Percentiles rank a stretch among this genome's conserved stretches.
phyloP scores from a whole-genome alignment of 805 yeast genomes.

The Candida mattraensis region DNA sequence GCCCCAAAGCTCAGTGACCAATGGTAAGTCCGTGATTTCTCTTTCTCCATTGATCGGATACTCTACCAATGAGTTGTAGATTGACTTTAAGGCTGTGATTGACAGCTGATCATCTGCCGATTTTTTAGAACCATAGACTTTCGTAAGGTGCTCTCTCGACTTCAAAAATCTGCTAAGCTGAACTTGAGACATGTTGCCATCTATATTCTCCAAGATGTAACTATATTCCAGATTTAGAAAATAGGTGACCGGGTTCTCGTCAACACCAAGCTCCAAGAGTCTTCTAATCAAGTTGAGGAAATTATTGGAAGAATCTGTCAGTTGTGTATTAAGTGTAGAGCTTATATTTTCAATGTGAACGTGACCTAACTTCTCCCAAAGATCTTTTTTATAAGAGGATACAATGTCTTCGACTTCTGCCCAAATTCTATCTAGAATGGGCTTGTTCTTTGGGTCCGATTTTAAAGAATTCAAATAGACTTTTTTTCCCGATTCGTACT shows the following conservation, averaged over 20 bases:
- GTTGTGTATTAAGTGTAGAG: conserved; percentile 16
- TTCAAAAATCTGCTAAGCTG: conserved; percentile 40
- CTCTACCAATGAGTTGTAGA: conserved; percentile 24
- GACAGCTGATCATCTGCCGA: conserved; percentile 20
- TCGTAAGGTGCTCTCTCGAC: conserved; percentile 40
- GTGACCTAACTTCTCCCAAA: conserved; percentile 50
- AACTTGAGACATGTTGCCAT: conserved; percentile 40
- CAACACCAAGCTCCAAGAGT: conserved; percentile 62
- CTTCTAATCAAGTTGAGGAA: conserved; percentile 49
- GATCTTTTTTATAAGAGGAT: conserved; percentile 49
- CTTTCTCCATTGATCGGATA: conserved; percentile 24
- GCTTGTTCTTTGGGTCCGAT: conserved; percentile 16
- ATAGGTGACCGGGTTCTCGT: conserved; percentile 58
- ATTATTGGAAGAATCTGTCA: conserved; percentile 16
- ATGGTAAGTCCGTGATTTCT: conserved; percentile 46
- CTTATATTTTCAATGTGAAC: conserved; percentile 32
- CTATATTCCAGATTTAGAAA: conserved; percentile 57
- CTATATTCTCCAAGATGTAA: conserved; percentile 38
- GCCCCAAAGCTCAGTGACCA: conserved; percentile 62
- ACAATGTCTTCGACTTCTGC: conserved; percentile 52
- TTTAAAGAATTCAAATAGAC: conserved; percentile 13
- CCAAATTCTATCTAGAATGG: conserved; percentile 54
- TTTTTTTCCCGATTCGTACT: conserved; percentile 50
- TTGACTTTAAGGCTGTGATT: conserved; percentile 27
- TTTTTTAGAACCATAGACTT: conserved; percentile 29